Base-by-base conservation (phyloP, 441 rosid genomes). In the Erodium moschatum region DNA sequence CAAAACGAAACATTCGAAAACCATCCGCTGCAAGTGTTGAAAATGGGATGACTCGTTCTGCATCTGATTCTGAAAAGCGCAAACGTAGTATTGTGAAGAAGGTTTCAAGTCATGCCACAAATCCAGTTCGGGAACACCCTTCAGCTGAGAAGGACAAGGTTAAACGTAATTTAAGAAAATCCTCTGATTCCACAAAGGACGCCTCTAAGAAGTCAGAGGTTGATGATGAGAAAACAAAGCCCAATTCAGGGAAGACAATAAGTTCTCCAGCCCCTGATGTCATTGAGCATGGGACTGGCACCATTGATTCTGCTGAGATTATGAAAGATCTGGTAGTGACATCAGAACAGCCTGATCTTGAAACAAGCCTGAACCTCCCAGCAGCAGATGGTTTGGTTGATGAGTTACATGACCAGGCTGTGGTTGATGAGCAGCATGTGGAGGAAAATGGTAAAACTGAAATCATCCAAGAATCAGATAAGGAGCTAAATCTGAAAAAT, bases 81-180 rank as follows among this genome's bases (percentile, higher is more conserved):
- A 90, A 87, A 72, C 78, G 83, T 40, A 77, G 68, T 73, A 76
- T 24, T 20, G 13, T 67, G 46, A 84, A 84, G 76, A 90, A 85
- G 72, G 66, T 77, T 73, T 79, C 88, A 5, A 20, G 58, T 38
- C 50, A 50, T 27, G 20, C 42, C 2, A 62, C 16, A 42, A 68
- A 56, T 65, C 60, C 63, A 16, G 69, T 40, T 42, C 60, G 64
- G 27, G 60, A 69, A 19, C 56, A 42, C 33, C 67, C 70, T 6
- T 52, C 63, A 63, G 21, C 38, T 60, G 71, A 50, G 44, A 67
- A 62, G 63, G 71, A 70, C 71, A 74, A 74, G 67, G 52, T 56
- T 54, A 74, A 70, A 67, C 67, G 68, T 27, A 60, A 7, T 70
- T 52, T 11, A 2, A 42, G 70, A 74, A 70, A 21, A 61, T 16